A percentile compares a stretch with the other conserved stretches of the same genome.
Evolutionary conservation across 345 rosid genomes (phyloP).

Genomic region (Eucalyptus camaldulensis): DNA sequence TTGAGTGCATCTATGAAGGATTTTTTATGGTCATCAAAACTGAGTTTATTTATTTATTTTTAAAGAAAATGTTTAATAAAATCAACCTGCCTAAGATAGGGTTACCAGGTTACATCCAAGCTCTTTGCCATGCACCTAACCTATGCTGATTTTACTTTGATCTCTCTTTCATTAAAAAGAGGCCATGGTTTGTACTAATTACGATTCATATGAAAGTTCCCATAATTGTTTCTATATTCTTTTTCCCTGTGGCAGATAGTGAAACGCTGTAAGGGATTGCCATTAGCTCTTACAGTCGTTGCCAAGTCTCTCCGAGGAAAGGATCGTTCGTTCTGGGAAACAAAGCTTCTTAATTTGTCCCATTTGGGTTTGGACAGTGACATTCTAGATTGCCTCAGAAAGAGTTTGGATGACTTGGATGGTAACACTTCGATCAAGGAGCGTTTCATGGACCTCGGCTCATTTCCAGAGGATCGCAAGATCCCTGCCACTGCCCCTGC

Average conservation of each 20-base stretch:
- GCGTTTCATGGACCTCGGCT: constrained; percentile 50
- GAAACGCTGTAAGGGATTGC: background rate
- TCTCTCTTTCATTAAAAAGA: too few relatives aligned
- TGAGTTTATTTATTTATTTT: background rate
- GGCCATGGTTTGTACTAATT: too few relatives aligned
- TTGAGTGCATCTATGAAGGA: background rate
- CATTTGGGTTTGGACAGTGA: constrained; percentile 2
- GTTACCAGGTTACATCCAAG: too few relatives aligned
- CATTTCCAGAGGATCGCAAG: constrained; percentile 34
- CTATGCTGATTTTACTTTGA: too few relatives aligned
- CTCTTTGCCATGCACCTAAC: too few relatives aligned
- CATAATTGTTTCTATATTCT: background rate
- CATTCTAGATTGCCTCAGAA: constrained; percentile 24
- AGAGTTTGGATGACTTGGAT: constrained; percentile 27
- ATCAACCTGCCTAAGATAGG: too few relatives aligned
- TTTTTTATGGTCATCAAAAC: background rate
- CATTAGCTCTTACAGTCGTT: background rate
- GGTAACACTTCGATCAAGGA: constrained; percentile 5
- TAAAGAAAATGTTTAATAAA: too few relatives aligned
- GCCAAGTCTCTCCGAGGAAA: constrained; percentile 6
- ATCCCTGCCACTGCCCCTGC: background rate
- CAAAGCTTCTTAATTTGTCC: background rate
- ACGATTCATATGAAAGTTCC: background rate
- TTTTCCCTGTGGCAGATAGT: background rate
- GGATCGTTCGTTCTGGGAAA: background rate